phyloP scores from a whole-genome alignment of 306 rosid species.

The Alnus glutinosa region DNA sequence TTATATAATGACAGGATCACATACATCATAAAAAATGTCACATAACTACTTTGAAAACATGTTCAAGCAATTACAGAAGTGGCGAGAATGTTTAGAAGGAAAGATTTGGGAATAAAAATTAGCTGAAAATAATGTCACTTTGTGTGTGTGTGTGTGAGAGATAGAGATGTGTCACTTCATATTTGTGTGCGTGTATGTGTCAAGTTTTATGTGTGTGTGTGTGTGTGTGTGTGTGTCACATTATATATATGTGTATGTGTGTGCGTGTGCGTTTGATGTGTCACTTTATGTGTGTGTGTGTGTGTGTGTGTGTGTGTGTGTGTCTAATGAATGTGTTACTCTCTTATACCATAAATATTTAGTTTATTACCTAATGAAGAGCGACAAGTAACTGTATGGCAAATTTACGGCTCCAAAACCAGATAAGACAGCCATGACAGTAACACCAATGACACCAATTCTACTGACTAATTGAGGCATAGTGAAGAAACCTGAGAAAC shows the following conservation, averaged over 20 bases:
- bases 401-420: slow-evolving; percentile 97
- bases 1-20: too few relatives aligned
- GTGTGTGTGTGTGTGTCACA: too few relatives aligned
- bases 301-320: too few relatives aligned
- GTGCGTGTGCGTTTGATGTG: too few relatives aligned
- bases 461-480: slow-evolving; percentile 96
- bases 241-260: too few relatives aligned
- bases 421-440: slow-evolving; percentile 91
- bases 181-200: too few relatives aligned
- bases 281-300: too few relatives aligned
- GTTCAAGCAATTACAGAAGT: neutral
- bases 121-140: neutral
- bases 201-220: too few relatives aligned
- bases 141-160: too few relatives aligned
- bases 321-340: too few relatives aligned
- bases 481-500: slow-evolving; percentile 71
- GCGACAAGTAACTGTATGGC: slow-evolving; percentile 89
- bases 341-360: neutral
- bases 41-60: neutral
- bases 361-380: slow-evolving; percentile 66
- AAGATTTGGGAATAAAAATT: neutral
- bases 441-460: slow-evolving; percentile 94
- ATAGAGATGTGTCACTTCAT: too few relatives aligned
- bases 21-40: too few relatives aligned
- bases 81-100: neutral